Evolutionary conservation across 2,329 filamentous ascomycete genomes (phyloP), one percentile per base, ranked within the genome.

Genomic region (Pleomassaria siparia): DNA sequence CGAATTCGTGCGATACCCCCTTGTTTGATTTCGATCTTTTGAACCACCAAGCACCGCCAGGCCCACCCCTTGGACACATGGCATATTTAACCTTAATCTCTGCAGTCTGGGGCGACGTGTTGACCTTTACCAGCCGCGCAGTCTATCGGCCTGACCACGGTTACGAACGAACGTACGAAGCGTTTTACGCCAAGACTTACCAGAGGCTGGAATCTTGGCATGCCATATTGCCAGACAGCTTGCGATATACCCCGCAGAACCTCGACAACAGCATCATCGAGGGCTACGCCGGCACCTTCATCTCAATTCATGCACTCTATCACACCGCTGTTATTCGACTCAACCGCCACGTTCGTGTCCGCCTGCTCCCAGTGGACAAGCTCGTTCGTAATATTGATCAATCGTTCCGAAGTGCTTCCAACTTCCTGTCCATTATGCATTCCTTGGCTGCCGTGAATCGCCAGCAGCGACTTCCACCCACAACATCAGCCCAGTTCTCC

Each of bases 261-360:
- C 71, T 88, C 12, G 77, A 82, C 36, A 72, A 74, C 24, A 81
- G 79, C 33, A 76, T 81, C 6, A 69, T 76, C 12, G 70, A 73
- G 24, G 78, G 79, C 21, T 81, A 79, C 54, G 73, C 79, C 1
- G 83, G 83, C 4, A 76, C 78, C 0, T 85, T 85, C 60, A 70
- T 87, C 45, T 80, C 79, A 1, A 80, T 87, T 66, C 85, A 89
- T 64, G 72, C 86, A 22, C 72, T 88, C n/a, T 86, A 86, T 63
- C 80, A 86, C 62, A 78, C 82, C 39, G 77, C 83, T 0, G 69
- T 83, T 58, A 80, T 88, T 68, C 83, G 84, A 54, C 73, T 88
- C 24, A 85, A 86, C 56, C 80, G 87, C 30, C 80, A 86, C 58
- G 76, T 64, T 20, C 65, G 66, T 10, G 46, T 63, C 24, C 47